Conservation (phyloP, 2,329 filamentous ascomycete genomes). For the Xylariaceae sp. region DNA sequence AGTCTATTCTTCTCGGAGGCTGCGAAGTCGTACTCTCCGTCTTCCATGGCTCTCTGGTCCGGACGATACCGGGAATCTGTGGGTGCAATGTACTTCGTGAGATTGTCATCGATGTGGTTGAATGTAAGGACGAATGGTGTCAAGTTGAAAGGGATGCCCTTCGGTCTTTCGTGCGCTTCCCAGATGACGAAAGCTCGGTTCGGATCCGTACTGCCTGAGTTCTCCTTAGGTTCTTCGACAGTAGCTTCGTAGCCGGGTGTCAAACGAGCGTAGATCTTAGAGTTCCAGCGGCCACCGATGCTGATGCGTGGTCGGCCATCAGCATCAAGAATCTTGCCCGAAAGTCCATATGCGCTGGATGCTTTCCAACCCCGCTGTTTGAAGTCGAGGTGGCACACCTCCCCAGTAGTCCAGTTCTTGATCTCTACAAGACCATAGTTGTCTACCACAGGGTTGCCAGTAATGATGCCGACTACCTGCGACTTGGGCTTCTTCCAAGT, state of each 20-base stretch:
- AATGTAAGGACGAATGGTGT: conserved; percentile 94
- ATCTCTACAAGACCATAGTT: conserved; percentile 97
- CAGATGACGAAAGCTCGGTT: conserved; percentile 84
- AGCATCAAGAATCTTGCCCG: conserved; percentile 76
- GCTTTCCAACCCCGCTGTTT: conserved; percentile 96
- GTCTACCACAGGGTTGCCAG: conserved; percentile 91
- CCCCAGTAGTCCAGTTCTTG: conserved; percentile 94
- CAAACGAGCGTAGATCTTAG: conserved; percentile 88
- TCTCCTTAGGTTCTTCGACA: conserved; percentile 53
- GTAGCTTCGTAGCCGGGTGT: conserved; percentile 84
- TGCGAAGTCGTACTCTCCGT: conserved; percentile 92
- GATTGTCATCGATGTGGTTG: conserved; percentile 83
- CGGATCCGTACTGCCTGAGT: conserved; percentile 56
- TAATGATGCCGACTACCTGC: conserved; percentile 97
- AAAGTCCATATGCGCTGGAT: conserved; percentile 81
- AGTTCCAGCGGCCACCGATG: conserved; percentile 94
- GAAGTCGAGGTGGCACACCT: conserved; percentile 85
- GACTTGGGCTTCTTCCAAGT: conserved; percentile 99
- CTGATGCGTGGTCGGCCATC: conserved; percentile 79
- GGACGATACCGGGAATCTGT: conserved; percentile 91
- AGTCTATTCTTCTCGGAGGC: conserved; percentile 91
- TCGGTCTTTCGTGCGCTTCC: conserved; percentile 77
- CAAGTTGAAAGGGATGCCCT: conserved; percentile 90
- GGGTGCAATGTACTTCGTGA: conserved; percentile 72
- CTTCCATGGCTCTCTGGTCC: conserved; percentile 97